Evolutionary conservation across 371 early-diverging fungal genomes (phyloP), one percentile per base, ranked within the genome.

Genomic region (Umbelopsis sp.): DNA sequence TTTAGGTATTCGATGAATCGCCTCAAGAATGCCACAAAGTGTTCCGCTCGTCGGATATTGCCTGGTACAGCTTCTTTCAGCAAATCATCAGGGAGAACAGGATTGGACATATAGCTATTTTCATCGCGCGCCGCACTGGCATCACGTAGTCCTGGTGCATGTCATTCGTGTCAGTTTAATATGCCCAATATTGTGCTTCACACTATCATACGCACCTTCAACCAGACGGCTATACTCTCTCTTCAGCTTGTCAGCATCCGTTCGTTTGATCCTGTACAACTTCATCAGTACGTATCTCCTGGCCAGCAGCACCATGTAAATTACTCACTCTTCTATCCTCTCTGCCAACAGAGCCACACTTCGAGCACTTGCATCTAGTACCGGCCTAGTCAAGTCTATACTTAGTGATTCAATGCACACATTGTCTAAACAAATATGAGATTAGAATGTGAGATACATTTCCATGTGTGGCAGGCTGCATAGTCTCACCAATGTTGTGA

Each of bases 1-100:
- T 99, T 99, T 51, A 99, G 89, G 74, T 99, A 99, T 81, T 99
- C 99, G 69, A 99, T 89, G 72, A 99, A 96, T 52, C 99, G 86
- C 73, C 97, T 89, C 67, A 99, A 75, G 74, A 99, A 97, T 0
- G 96, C 93, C 8, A 99, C 94, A 86, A 99, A 99, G 80, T 99
- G 99, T 69, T 96, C 97, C 3, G 99, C 96, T 63, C 94, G 86
- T 69, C 99, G 88, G 65, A 99, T 96, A 76, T 97, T 99, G 16
- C 99, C 99, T 2, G 99, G 99, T 1, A 99, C 92, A 1, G 96
- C 95, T 74, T 99, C 99, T 41, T 88, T 80, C 65, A 98, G 75
- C 18, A 99, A 76, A 75, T 97, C 97, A 71, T 97, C 96, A 1
- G 99, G 98, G 11, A 99, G 74, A 0, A 94, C 94, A 18, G 94